Conservation (phyloP, 2,329 filamentous ascomycete genomes). For the Talaromyces albobiverticillius region DNA sequence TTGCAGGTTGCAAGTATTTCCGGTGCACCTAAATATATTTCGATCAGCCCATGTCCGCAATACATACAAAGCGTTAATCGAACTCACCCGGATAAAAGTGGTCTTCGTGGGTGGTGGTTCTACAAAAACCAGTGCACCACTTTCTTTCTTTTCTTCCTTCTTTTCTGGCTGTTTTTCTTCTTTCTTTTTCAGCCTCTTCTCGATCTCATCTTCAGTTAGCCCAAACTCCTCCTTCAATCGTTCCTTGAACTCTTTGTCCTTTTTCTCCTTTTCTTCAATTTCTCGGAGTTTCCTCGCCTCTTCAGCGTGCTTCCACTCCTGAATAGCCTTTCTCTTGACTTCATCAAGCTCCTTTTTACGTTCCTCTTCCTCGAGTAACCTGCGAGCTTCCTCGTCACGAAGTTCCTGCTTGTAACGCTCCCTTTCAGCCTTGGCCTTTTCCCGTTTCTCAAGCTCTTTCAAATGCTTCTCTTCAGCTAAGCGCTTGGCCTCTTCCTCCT, state of each 20-base stretch:
- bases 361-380: constrained; percentile 31
- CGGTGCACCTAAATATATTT: constrained; percentile 37
- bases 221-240: constrained; percentile 39
- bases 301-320: constrained; percentile 52
- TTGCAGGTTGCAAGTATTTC: constrained; percentile 46
- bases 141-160: constrained; percentile 17
- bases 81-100: constrained; percentile 44
- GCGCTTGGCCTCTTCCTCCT: constrained; percentile 30
- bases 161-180: constrained; percentile 27
- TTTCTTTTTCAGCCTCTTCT: constrained; percentile 39
- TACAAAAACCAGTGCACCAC: constrained; percentile 16
- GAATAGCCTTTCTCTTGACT: constrained; percentile 51
- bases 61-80: not conserved
- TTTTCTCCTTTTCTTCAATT: constrained; percentile 48
- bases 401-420: constrained; percentile 37
- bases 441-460: constrained; percentile 29
- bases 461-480: constrained; percentile 29
- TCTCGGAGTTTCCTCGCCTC: constrained; percentile 49
- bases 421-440: constrained; percentile 45
- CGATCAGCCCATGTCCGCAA: not conserved
- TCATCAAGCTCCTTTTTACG: constrained; percentile 36
- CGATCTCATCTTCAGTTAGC: constrained; percentile 42
- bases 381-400: constrained; percentile 43
- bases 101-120: constrained; percentile 20
- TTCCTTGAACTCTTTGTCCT: constrained; percentile 50